Evolutionary conservation across 768 basidiomycete genomes (phyloP), one percentile per base, ranked within the genome.

Genomic region (Rubroboletus pulcherrimus): DNA sequence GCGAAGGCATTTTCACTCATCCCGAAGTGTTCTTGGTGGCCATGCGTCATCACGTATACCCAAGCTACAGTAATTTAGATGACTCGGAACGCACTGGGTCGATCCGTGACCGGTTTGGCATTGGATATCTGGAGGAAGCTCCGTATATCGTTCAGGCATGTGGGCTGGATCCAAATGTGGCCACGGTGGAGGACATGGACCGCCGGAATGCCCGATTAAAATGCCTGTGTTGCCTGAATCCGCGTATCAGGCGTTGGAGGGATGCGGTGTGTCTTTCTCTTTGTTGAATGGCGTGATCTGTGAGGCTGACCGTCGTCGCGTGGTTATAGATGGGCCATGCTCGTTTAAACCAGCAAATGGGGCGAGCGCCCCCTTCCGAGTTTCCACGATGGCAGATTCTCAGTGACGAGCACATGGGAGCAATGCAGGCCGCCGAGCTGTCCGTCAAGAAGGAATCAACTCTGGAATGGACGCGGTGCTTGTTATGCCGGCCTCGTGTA

Each of bases 161-260:
- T n/a, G 61, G 61, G n/a, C 37, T 62, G 19, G 53, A 62, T 34
- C 60, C 60, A 9, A 34, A 35, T 10, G 40, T 58, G n/a, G 60
- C 61, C 19, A 54, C 55, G 9, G 42, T 12, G 15, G 53, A 54
- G 1, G 61, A 62, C 10, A 58, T 62, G 61, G 50, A 62, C 19
- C 35, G 8, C 26, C 55, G 46, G 4, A 49, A 58, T 30, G 61
- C 47, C 35, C 59, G 61, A 42, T 19, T 45, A 12, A n/a, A 30
- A n/a, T 45, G 44, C 7, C 11, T 11, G 1, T 19, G 10, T 39
- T 63, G 62, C 19, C 2, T 0, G 1, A 11, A 7, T 7, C 42
- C 31, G 10, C 34, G 29, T 11, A 5, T 56, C 17, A 37, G 21
- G 48, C 17, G 29, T 7, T 63, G 62, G 62, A 55, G 52, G 40